Conservation (phyloP, 169 alveolate species). For the Cyclospora cayetanensis region DNA sequence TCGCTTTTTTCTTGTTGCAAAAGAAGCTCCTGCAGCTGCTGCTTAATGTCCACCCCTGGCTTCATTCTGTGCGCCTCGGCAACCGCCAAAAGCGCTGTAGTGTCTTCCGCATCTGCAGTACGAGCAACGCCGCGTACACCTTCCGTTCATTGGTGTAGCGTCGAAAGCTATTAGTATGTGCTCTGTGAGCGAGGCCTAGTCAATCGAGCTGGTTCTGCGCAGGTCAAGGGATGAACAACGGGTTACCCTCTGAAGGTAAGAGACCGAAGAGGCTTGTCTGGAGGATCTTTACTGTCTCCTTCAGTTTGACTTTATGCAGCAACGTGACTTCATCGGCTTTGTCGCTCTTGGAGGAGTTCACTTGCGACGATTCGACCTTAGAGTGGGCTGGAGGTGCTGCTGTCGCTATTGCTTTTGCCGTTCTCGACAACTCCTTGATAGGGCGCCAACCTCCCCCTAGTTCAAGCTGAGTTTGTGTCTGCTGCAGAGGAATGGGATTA, state of each 20-base stretch:
- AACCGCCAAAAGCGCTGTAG: slow-evolving; percentile 10
- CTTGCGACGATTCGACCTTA: background rate
- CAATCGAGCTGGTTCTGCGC: too few relatives aligned
- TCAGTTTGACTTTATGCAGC: slow-evolving; percentile 2
- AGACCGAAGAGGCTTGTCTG: slow-evolving; percentile 11
- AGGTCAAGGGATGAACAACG: too few relatives aligned
- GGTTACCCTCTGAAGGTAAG: slow-evolving; percentile 39
- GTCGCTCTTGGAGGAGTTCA: background rate
- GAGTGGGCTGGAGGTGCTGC: background rate
- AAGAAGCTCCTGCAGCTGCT: slow-evolving; percentile 36
- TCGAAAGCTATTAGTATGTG: too few relatives aligned
- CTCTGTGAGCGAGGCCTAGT: too few relatives aligned
- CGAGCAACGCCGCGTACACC: too few relatives aligned
- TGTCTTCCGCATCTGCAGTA: slow-evolving; percentile 31
- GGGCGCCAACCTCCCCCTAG: slow-evolving; percentile 2
- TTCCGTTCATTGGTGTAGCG: too few relatives aligned
- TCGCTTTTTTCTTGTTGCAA: background rate
- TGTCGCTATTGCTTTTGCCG: background rate
- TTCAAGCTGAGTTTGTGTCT: background rate
- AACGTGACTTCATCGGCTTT: slow-evolving; percentile 1
- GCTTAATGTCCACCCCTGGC: slow-evolving; percentile 24
- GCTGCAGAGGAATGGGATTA: background rate
- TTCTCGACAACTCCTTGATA: background rate
- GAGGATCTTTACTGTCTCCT: background rate
- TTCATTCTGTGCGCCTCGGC: slow-evolving; percentile 34